Conservation (phyloP, 768 basidiomycete species). For the Hebeloma cylindrosporum region DNA sequence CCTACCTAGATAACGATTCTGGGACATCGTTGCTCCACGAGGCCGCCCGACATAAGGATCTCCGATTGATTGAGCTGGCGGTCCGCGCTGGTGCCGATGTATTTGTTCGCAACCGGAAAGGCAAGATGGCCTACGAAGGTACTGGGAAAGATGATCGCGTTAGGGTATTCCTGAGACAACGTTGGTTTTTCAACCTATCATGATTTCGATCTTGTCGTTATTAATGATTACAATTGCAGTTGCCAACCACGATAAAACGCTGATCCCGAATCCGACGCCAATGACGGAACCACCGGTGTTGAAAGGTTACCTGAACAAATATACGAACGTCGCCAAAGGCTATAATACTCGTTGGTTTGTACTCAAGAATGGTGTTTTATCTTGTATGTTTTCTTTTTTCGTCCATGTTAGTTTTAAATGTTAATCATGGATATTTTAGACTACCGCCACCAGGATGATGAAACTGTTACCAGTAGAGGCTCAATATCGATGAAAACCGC, state of each 20-base stretch:
- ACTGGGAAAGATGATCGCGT: slow-evolving; percentile 80
- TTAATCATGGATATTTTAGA: slow-evolving; percentile 36
- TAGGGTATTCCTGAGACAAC: slow-evolving; percentile 79
- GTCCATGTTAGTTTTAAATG: neutral
- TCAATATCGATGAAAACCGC: slow-evolving; percentile 87
- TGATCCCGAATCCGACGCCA: slow-evolving; percentile 50
- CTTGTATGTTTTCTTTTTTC: slow-evolving; percentile 52
- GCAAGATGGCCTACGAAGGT: slow-evolving; percentile 67
- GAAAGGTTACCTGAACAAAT: slow-evolving; percentile 86
- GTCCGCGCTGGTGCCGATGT: slow-evolving; percentile 87
- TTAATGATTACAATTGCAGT: slow-evolving; percentile 40
- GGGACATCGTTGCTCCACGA: slow-evolving; percentile 85
- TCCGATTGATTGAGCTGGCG: slow-evolving; percentile 80
- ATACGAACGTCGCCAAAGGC: slow-evolving; percentile 88
- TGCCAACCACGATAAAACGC: slow-evolving; percentile 75
- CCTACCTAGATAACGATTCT: slow-evolving; percentile 74
- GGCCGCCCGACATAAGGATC: slow-evolving; percentile 77
- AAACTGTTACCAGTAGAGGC: slow-evolving; percentile 80
- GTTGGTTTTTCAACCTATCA: slow-evolving; percentile 43
- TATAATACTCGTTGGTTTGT: slow-evolving; percentile 94
- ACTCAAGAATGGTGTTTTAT: slow-evolving; percentile 79
- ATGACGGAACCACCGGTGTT: slow-evolving; percentile 56
- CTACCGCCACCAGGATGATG: slow-evolving; percentile 89
- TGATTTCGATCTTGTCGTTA: neutral
- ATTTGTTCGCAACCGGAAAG: slow-evolving; percentile 77